phyloP scores from a whole-genome alignment of 129 eudicot species.

The Flaveria trinervia region DNA sequence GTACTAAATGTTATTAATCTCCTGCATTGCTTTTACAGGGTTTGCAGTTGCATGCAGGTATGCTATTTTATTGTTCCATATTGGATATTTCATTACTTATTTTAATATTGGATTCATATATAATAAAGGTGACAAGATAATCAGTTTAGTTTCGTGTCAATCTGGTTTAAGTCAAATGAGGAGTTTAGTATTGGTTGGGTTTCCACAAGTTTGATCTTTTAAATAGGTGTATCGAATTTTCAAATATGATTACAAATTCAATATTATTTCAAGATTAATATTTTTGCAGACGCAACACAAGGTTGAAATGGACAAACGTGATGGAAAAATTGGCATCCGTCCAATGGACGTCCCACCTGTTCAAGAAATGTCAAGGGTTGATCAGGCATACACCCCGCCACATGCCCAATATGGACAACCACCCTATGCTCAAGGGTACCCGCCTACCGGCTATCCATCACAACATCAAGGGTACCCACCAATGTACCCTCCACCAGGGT shows the following conservation, averaged over 20 bases:
- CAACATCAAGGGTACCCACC: conserved; percentile 50
- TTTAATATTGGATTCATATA: background rate
- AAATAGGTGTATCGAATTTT: background rate
- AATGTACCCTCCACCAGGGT: conserved; percentile 42
- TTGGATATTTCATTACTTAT: background rate
- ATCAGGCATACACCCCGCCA: conserved; percentile 58
- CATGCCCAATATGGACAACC: conserved; percentile 36
- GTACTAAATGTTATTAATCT: conserved; percentile 18
- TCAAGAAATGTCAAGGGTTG: conserved; percentile 89
- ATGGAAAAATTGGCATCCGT: conserved; percentile 66
- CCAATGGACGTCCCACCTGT: conserved; percentile 76
- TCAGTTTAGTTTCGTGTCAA: background rate
- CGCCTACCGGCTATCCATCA: conserved; percentile 32
- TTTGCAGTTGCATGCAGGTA: conserved; percentile 96
- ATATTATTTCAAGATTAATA: background rate
- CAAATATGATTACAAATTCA: background rate
- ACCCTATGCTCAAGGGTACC: conserved; percentile 42
- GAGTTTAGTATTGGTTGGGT: background rate
- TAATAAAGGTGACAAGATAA: background rate
- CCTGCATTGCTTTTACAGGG: conserved; percentile 56
- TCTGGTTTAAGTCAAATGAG: background rate
- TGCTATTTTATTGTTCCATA: background rate
- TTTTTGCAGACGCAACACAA: conserved; percentile 90
- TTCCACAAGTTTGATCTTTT: background rate
- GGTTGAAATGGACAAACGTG: conserved; percentile 96